Conservation (phyloP, 192 early-diverging fungal species). For the Backusella australiensis region DNA sequence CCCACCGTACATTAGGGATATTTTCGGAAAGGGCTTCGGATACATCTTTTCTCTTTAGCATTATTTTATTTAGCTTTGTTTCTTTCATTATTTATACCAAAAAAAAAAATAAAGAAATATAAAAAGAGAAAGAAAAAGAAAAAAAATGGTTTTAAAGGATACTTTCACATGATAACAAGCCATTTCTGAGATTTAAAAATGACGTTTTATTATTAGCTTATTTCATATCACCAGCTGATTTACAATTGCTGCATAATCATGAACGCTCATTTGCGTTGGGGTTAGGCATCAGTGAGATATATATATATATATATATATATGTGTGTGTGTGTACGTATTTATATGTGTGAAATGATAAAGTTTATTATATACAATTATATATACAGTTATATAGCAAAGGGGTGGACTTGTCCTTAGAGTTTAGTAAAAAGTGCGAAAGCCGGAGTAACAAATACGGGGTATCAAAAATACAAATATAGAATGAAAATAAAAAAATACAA, state of each 20-base stretch:
- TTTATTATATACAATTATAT: too few species aligned
- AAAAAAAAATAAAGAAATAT: not conserved
- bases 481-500: too few species aligned
- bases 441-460: too few species aligned
- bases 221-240: not conserved
- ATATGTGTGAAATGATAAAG: too few species aligned
- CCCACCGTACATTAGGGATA: slow-evolving; percentile 4
- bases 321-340: too few species aligned
- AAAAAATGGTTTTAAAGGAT: not conserved
- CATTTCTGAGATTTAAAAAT: slow-evolving; percentile 2
- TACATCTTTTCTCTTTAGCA: not conserved
- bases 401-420: too few species aligned
- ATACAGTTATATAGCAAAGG: too few species aligned
- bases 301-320: too few species aligned
- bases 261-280: not conserved
- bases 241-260: not conserved
- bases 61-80: not conserved
- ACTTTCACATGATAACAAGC: not conserved
- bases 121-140: not conserved
- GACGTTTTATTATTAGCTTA: not conserved
- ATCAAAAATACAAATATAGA: too few species aligned
- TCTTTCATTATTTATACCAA: not conserved
- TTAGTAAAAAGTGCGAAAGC: too few species aligned
- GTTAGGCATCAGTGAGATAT: not conserved
- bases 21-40: not conserved